These are phyloP conservation scores for Lichenothelia convexa DNA, from an alignment of 495 filamentous ascomycete species.

Conservation along the genomic window DNA sequence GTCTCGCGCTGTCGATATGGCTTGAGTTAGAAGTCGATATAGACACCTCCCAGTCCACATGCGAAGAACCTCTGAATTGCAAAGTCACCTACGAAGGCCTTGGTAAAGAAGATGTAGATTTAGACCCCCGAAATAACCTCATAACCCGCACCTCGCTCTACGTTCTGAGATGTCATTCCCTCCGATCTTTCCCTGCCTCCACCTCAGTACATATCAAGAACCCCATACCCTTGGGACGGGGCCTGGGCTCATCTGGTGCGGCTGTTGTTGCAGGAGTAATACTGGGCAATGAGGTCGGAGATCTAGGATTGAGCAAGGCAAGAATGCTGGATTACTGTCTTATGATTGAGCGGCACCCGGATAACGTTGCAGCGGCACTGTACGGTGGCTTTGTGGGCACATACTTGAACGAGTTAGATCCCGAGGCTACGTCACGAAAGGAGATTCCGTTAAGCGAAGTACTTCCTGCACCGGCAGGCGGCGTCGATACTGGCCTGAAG, in stretches of 20 bases:
- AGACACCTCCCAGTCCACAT: conserved; percentile 31
- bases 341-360: conserved; percentile 91
- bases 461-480: conserved; percentile 67
- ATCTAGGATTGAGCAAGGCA: conserved; percentile 58
- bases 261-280: conserved; percentile 88
- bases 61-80: conserved; percentile 59
- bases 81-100: conserved; percentile 73
- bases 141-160: conserved; percentile 85
- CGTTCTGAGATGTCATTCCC: conserved; percentile 75
- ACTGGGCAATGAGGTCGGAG: conserved; percentile 75
- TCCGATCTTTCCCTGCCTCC: conserved; percentile 59
- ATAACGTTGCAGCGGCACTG: conserved; percentile 87
- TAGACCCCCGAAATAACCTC: conserved; percentile 66
- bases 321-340: conserved; percentile 85
- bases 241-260: conserved; percentile 79
- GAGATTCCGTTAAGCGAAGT: conserved; percentile 96
- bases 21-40: conserved; percentile 68
- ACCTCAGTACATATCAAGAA: conserved; percentile 89
- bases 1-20: conserved; percentile 76
- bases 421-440: conserved; percentile 63
- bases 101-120: conserved; percentile 56
- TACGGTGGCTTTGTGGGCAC: conserved; percentile 96
- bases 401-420: conserved; percentile 75
- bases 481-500: conserved; percentile 62
- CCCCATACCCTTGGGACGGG: conserved; percentile 77